These are phyloP conservation scores for Fusarium xylarioides DNA, from an alignment of 2,329 filamentous ascomycete genomes.

Conservation along the genomic window DNA sequence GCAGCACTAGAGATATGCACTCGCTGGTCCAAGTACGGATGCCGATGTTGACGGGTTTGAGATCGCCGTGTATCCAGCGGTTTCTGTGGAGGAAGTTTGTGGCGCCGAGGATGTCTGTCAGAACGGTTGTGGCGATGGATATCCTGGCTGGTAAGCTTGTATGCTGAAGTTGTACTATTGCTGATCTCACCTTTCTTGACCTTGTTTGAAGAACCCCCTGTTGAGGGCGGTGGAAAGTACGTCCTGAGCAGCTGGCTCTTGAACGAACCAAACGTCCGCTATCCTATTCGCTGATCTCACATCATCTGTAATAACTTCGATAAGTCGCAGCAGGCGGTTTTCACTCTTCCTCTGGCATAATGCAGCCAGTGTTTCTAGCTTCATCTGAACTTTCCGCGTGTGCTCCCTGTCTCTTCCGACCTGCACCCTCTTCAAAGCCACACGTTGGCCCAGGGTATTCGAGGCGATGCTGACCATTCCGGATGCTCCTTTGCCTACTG, in stretches of 20 bases:
- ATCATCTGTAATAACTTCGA: not conserved
- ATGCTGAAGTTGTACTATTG: accelerated
- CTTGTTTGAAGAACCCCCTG: accelerated
- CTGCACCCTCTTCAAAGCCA: not conserved
- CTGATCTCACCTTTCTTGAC: not conserved
- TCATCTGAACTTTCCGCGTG: not conserved
- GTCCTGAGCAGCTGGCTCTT: not conserved
- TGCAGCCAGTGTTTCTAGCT: accelerated
- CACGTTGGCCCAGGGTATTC: not conserved
- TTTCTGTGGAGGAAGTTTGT: not conserved
- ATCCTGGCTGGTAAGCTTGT: not conserved
- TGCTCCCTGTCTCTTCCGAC: not conserved
- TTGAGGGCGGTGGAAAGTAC: not conserved
- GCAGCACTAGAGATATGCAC: not conserved
- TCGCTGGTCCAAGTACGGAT: not conserved
- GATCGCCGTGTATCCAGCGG: not conserved
- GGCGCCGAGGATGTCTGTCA: not conserved
- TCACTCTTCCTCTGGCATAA: not conserved
- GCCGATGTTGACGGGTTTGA: not conserved
- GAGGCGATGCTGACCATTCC: not conserved
- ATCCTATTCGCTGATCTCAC: not conserved
- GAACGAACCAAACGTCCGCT: not conserved
- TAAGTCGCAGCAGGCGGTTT: accelerated
- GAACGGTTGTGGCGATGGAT: not conserved
- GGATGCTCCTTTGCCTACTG: not conserved